Conservation (phyloP, 805 yeast genomes). For the Wickerhamiella australiensis region DNA sequence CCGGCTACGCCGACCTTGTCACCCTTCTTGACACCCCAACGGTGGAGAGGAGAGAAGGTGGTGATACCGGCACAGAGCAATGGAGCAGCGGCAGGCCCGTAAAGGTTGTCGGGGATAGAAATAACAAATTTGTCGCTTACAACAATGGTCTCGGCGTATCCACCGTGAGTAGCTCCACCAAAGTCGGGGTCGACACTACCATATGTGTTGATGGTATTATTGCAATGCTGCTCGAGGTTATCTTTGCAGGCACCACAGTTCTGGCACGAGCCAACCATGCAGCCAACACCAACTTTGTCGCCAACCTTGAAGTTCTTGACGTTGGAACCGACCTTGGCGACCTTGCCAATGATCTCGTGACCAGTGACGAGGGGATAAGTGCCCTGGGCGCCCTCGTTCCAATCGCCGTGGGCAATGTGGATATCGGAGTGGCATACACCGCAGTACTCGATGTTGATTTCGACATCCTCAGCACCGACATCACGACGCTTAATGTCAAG, state of each 20-base stretch:
- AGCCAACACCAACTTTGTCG: slow-evolving; percentile 56
- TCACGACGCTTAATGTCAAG: slow-evolving; percentile 33
- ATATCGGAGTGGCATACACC: slow-evolving; percentile 93
- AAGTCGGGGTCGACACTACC: not conserved
- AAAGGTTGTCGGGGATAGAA: slow-evolving; percentile 46
- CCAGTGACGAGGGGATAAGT: slow-evolving; percentile 75
- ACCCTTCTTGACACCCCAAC: slow-evolving; percentile 38
- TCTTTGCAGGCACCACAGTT: slow-evolving; percentile 1
- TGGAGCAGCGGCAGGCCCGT: slow-evolving; percentile 52
- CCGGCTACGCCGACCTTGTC: slow-evolving; percentile 48
- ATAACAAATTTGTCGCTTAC: slow-evolving; percentile 52
- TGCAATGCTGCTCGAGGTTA: slow-evolving; percentile 1
- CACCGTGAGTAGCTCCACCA: slow-evolving; percentile 40
- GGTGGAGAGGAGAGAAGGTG: slow-evolving; percentile 49
- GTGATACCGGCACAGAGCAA: slow-evolving; percentile 71
- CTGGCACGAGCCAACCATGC: slow-evolving; percentile 8
- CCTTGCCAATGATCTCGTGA: slow-evolving; percentile 83
- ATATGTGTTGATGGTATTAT: slow-evolving; percentile 23
- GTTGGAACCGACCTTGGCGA: slow-evolving; percentile 59
- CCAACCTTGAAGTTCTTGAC: slow-evolving; percentile 66
- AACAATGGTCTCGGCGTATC: slow-evolving; percentile 26
- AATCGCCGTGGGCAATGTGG: slow-evolving; percentile 91
- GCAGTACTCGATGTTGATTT: slow-evolving; percentile 71
- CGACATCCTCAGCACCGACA: slow-evolving; percentile 65
- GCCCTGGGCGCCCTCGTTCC: slow-evolving; percentile 50